Conservation (phyloP, 192 early-diverging fungal genomes). For the Gamsiella multidivaricata region DNA sequence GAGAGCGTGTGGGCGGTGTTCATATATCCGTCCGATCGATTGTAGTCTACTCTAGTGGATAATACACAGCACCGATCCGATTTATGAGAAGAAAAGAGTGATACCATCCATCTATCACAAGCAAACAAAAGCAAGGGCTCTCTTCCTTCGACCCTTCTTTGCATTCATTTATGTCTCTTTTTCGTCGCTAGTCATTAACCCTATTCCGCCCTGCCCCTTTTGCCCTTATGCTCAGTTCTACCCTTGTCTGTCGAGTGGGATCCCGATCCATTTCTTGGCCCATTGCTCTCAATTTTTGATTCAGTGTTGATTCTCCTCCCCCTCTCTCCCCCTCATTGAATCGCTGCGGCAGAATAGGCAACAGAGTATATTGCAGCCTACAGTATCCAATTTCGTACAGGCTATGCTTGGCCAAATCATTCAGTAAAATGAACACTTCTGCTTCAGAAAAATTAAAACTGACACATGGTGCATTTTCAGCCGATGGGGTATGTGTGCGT, state of each 20-base stretch:
- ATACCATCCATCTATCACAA: neutral
- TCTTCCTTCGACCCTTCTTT: neutral
- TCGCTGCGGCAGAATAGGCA: neutral
- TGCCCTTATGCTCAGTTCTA: neutral
- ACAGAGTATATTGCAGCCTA: neutral
- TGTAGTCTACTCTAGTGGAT: neutral
- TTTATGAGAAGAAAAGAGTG: too few relatives aligned
- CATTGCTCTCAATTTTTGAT: slow-evolving; percentile 16
- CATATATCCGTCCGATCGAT: too few relatives aligned
- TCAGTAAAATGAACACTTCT: too few relatives aligned
- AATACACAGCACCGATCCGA: neutral
- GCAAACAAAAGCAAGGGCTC: neutral
- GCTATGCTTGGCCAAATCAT: too few relatives aligned
- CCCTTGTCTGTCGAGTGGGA: neutral
- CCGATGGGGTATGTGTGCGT: too few relatives aligned
- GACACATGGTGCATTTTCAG: too few relatives aligned
- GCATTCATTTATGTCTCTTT: neutral
- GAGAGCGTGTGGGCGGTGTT: too few relatives aligned
- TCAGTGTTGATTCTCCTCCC: neutral
- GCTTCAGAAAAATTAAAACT: too few relatives aligned
- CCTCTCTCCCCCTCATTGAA: neutral
- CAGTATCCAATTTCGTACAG: too few relatives aligned
- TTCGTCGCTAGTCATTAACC: neutral
- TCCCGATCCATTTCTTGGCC: slow-evolving; percentile 28
- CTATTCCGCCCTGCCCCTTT: neutral